Evolutionary conservation across 345 rosid genomes (phyloP).

Genomic region (Carallia pectinifolia): DNA sequence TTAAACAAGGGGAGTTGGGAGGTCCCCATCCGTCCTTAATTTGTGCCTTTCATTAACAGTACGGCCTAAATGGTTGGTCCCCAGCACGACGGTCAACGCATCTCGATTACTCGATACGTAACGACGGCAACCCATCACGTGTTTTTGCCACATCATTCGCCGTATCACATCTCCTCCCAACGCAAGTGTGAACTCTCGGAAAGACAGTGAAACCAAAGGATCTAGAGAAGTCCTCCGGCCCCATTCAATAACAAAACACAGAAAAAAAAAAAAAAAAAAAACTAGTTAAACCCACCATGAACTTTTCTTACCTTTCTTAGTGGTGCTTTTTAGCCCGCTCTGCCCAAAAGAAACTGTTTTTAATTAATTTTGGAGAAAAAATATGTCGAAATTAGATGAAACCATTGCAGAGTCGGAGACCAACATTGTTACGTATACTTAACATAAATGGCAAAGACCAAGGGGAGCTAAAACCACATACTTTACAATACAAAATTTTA

Average conservation of each 20-base stretch:
- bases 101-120: not conserved
- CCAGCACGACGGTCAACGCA: not conserved
- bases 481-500: constrained; percentile 17
- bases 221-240: not conserved
- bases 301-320: constrained; percentile 4
- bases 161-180: constrained; percentile 17
- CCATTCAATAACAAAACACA: not conserved
- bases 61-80: not conserved
- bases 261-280: not conserved
- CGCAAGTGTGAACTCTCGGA: constrained; percentile 21
- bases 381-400: not conserved
- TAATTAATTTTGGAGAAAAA: not conserved
- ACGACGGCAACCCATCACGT: constrained; percentile 10
- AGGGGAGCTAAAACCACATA: constrained; percentile 21
- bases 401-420: constrained; percentile 36
- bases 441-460: constrained; percentile 14
- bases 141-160: constrained; percentile 28
- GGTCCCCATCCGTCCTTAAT: no score
- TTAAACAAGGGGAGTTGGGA: no score
- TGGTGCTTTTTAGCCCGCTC: constrained; percentile 16
- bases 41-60: no score
- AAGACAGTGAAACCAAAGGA: not conserved
- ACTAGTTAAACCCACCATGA: not conserved
- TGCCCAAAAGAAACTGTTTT: not conserved
- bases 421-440: constrained; percentile 36